Conservation (phyloP, 164 flowering plant species). For the Umbilicus rupestris region DNA sequence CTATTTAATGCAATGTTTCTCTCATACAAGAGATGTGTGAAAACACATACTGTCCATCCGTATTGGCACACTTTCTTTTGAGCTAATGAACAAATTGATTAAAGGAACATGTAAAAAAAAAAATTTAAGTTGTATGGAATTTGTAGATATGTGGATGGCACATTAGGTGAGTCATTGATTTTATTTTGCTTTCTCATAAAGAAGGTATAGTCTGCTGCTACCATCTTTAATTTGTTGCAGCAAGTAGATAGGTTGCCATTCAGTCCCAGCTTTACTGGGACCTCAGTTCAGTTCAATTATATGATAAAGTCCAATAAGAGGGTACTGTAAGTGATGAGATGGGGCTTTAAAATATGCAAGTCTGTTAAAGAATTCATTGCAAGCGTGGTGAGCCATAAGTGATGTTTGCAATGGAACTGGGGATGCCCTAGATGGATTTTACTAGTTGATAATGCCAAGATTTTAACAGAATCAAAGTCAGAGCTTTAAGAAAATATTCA, state of each 20-base stretch:
- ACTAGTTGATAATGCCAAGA: not conserved
- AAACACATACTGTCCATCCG: not conserved
- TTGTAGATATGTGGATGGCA: not conserved
- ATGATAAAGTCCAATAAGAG: not conserved
- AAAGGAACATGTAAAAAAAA: no score
- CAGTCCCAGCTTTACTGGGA: not conserved
- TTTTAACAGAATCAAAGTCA: not conserved
- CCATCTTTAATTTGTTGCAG: not conserved
- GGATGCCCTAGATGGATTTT: not conserved
- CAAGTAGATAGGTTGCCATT: not conserved
- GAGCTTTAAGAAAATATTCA: not conserved
- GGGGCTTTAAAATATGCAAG: not conserved
- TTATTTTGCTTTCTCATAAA: not conserved
- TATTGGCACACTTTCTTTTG: no score
- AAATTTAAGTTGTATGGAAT: no score
- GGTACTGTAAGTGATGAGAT: not conserved
- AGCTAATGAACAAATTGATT: no score
- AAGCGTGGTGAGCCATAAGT: not conserved
- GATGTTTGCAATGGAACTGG: not conserved
- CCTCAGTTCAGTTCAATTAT: not conserved
- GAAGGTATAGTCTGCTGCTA: not conserved
- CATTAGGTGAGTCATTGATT: not conserved
- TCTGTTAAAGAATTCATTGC: not conserved
- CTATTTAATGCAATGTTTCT: not conserved
- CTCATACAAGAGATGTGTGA: not conserved